A percentile compares a stretch with the other conserved stretches of the same genome.
These are phyloP conservation scores for Lentinus polychrous DNA, from an alignment of 1,284 basidiomycete genomes.

Conservation along the genomic window DNA sequence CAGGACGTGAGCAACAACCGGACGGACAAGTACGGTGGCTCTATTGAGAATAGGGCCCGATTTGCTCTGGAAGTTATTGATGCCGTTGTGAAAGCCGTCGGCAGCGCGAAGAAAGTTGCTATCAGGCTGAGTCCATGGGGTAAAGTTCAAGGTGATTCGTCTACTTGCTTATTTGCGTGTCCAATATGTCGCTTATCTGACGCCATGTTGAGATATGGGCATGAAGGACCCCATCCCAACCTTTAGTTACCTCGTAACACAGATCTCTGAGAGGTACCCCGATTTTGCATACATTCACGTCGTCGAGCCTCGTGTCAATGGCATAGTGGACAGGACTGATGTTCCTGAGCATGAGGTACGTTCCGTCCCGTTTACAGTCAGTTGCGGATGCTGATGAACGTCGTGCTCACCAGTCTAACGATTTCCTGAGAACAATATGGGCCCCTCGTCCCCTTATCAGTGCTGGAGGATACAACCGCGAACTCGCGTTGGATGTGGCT, in stretches of 20 bases:
- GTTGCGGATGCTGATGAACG: background rate
- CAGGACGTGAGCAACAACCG: slow-evolving; percentile 38
- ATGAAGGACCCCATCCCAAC: slow-evolving; percentile 33
- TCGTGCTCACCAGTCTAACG: slow-evolving; percentile 20
- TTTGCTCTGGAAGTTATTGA: slow-evolving; percentile 43
- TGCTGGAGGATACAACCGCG: slow-evolving; percentile 30
- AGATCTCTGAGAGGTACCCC: slow-evolving; percentile 27
- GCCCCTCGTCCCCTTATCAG: slow-evolving; percentile 24
- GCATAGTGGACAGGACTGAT: slow-evolving; percentile 3
- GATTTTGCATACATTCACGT: slow-evolving; percentile 44
- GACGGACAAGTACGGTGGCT: slow-evolving; percentile 51
- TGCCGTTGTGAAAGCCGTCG: slow-evolving; percentile 32
- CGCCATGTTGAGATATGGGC: slow-evolving; percentile 25
- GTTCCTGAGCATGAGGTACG: slow-evolving; percentile 11
- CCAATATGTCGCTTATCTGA: background rate
- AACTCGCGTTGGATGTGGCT: slow-evolving; percentile 20
- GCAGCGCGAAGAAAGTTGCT: slow-evolving; percentile 31
- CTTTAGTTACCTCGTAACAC: slow-evolving; percentile 24
- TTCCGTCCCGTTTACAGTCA: background rate
- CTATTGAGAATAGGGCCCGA: slow-evolving; percentile 40
- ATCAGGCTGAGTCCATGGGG: slow-evolving; percentile 50
- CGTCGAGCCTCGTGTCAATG: slow-evolving; percentile 27
- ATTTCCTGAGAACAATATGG: slow-evolving; percentile 30
- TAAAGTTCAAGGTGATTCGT: slow-evolving; percentile 30
- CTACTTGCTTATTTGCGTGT: background rate